A percentile compares a stretch with the other conserved stretches of the same genome.
These are phyloP conservation scores for Ceratocystiopsis sp. DNA, from an alignment of 2,329 filamentous ascomycete genomes.

Conservation along the genomic window DNA sequence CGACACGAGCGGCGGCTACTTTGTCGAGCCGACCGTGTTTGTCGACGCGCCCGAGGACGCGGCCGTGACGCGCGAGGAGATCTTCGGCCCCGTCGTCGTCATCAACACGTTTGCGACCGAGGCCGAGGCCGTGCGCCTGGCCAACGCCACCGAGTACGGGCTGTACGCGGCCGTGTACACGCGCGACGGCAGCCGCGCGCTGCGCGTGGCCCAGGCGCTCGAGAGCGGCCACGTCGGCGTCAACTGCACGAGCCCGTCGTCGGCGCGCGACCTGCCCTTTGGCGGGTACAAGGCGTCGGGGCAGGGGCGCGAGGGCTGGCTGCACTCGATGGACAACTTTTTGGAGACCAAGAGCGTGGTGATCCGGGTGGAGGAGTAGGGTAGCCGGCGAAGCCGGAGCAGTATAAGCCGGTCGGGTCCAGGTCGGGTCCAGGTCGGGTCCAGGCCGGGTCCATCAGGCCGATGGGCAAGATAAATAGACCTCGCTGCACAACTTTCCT, in stretches of 20 bases:
- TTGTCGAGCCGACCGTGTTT: slow-evolving; percentile 24
- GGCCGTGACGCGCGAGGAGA: slow-evolving; percentile 29
- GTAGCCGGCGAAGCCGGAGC: too few relatives aligned
- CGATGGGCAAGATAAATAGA: too few relatives aligned
- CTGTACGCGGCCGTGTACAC: slow-evolving; percentile 34
- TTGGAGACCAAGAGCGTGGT: slow-evolving; percentile 15
- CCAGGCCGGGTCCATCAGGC: too few relatives aligned
- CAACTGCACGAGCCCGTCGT: slow-evolving; percentile 23
- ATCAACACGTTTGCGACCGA: slow-evolving; percentile 34
- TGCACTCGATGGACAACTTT: slow-evolving; percentile 19
- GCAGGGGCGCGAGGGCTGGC: slow-evolving; percentile 17
- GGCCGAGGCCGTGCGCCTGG: slow-evolving; percentile 27
- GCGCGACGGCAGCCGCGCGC: slow-evolving; percentile 23
- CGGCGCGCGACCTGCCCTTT: slow-evolving; percentile 20
- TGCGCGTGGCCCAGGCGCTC: slow-evolving; percentile 25
- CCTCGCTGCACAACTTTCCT: too few relatives aligned
- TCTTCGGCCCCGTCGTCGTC: slow-evolving; percentile 36
- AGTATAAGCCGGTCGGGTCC: too few relatives aligned
- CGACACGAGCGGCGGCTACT: slow-evolving; percentile 14
- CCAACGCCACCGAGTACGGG: slow-evolving; percentile 37
- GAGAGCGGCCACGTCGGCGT: slow-evolving; percentile 39
- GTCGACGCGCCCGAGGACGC: slow-evolving; percentile 18
- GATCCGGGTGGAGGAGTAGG: slow-evolving; percentile 9
- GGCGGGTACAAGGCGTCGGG: slow-evolving; percentile 24
- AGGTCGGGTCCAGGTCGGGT: too few relatives aligned